Conservation (phyloP, 2,329 filamentous ascomycete species). For the Geosmithia putterillii region DNA sequence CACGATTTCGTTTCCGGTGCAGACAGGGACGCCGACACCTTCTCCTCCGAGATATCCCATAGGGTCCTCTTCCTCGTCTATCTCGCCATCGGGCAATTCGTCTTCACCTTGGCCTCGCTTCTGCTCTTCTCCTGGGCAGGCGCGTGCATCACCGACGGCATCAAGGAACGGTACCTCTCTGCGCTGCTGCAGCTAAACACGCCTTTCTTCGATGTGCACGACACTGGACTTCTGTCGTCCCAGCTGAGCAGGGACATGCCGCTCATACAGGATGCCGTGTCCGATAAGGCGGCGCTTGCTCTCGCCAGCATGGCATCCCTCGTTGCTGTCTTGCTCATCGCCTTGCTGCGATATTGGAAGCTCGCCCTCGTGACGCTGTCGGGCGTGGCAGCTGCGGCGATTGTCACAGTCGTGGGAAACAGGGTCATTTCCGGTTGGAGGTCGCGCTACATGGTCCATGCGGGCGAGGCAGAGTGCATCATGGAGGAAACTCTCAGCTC, state of each 20-base stretch:
- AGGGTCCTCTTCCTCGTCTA: slow-evolving; percentile 16
- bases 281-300: slow-evolving; percentile 17
- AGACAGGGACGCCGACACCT: no score
- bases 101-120: slow-evolving; percentile 6
- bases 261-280: slow-evolving; percentile 18
- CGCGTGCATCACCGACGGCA: slow-evolving; percentile 22
- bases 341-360: slow-evolving; percentile 21
- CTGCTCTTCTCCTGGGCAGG: slow-evolving; percentile 1
- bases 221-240: slow-evolving; percentile 20
- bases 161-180: slow-evolving; percentile 31
- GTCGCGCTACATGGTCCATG: slow-evolving; percentile 9
- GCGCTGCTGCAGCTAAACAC: slow-evolving; percentile 31
- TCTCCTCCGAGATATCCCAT: no score
- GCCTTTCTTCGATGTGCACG: slow-evolving; percentile 25
- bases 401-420: slow-evolving; percentile 8
- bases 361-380: slow-evolving; percentile 16
- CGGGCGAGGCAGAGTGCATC: slow-evolving; percentile 13
- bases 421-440: slow-evolving; percentile 10
- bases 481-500: slow-evolving; percentile 23
- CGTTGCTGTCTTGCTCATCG: slow-evolving; percentile 17
- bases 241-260: slow-evolving; percentile 26
- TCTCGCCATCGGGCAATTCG: slow-evolving; percentile 11
- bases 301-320: slow-evolving; percentile 18
- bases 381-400: slow-evolving; percentile 4
- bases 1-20: no score